These are phyloP conservation scores for button mushroom (Agaricus bisporus) DNA, from an alignment of 768 basidiomycete genomes.

Conservation along the genomic window DNA sequence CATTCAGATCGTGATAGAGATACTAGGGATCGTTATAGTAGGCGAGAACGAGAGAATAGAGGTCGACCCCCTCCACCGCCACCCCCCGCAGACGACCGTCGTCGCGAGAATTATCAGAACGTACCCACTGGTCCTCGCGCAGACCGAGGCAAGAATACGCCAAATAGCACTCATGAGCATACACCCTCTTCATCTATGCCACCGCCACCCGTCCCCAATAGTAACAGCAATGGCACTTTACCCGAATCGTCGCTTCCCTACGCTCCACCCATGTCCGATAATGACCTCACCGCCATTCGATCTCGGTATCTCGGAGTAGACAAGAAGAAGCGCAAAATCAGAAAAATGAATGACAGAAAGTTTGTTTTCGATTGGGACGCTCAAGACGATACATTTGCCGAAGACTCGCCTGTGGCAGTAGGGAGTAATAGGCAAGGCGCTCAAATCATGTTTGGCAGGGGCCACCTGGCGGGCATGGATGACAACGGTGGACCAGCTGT, in stretches of 20 bases:
- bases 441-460: constrained; percentile 85
- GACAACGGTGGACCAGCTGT: constrained; percentile 52
- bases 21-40: constrained; percentile 31
- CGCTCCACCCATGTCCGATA: constrained; percentile 68
- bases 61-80: constrained; percentile 30
- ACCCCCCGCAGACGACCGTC: constrained; percentile 23
- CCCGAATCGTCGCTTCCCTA: constrained; percentile 31
- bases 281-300: constrained; percentile 76
- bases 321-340: constrained; percentile 90
- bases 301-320: constrained; percentile 93
- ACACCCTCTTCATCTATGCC: constrained; percentile 39
- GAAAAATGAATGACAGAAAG: constrained; percentile 93
- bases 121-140: constrained; percentile 85
- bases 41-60: constrained; percentile 9
- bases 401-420: constrained; percentile 66
- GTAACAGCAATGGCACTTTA: constrained; percentile 29
- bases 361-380: constrained; percentile 99
- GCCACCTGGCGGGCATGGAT: constrained; percentile 82
- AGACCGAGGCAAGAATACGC: constrained; percentile 47
- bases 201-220: constrained; percentile 27
- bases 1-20: constrained; percentile 44
- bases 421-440: constrained; percentile 74
- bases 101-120: constrained; percentile 50
- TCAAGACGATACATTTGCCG: constrained; percentile 87
- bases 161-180: constrained; percentile 3